Conservation (phyloP, 139 green algal species). For the Chlorella sp. region DNA sequence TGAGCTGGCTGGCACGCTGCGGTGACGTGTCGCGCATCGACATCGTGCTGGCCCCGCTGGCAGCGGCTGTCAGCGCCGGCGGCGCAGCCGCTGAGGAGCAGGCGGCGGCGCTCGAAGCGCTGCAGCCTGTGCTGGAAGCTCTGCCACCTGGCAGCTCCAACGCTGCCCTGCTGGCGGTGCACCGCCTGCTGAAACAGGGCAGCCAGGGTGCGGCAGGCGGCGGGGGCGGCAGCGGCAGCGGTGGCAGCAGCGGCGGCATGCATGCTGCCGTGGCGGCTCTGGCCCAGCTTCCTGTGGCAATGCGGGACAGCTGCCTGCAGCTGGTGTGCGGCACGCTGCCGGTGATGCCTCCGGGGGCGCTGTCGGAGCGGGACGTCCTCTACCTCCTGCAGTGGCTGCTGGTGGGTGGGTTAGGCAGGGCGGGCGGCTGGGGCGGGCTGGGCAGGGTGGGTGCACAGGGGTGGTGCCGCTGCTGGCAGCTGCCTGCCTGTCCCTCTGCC, state of each 20-base stretch:
- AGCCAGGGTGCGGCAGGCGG: background rate
- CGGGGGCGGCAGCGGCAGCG: background rate
- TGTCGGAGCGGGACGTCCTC: constrained; percentile 22
- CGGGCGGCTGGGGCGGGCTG: background rate
- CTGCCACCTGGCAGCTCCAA: constrained; percentile 31
- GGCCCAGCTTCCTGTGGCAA: background rate
- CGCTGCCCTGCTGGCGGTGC: constrained; percentile 20
- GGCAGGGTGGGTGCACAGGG: background rate
- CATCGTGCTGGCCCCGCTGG: constrained; percentile 44
- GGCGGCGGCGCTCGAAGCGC: constrained; percentile 41
- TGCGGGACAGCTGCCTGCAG: constrained; percentile 35
- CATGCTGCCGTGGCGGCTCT: constrained; percentile 26
- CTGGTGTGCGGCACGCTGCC: constrained; percentile 30
- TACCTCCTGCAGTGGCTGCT: constrained; percentile 35
- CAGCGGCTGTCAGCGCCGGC: constrained; percentile 32
- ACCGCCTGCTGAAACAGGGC: constrained; percentile 17
- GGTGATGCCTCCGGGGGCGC: constrained; percentile 8
- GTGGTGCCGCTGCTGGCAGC: background rate
- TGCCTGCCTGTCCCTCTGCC: background rate
- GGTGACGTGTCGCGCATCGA: constrained; percentile 46
- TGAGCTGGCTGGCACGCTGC: constrained; percentile 47
- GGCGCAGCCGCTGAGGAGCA: constrained; percentile 40
- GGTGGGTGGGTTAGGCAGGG: background rate
- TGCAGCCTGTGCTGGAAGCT: constrained; percentile 32
- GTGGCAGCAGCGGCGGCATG: background rate